Evolutionary conservation across 352 stramenopile species (phyloP).

Genomic region (Globisporangium canariense): DNA sequence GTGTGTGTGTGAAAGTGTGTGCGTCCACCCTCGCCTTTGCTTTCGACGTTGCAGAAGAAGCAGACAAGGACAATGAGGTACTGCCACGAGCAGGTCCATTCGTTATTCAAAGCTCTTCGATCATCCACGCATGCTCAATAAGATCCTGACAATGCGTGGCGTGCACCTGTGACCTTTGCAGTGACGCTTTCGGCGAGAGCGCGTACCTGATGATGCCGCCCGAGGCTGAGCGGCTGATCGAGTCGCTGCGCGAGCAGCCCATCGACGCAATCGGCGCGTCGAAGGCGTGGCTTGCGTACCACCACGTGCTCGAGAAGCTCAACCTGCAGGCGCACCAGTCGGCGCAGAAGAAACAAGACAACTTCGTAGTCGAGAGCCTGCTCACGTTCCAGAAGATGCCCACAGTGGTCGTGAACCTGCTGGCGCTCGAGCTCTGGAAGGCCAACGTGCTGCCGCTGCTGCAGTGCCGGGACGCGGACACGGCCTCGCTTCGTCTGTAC

Average conservation of each 20-base stretch:
- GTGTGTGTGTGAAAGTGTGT: background rate
- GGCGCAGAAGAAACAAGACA: conserved; percentile 86
- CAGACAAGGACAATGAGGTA: conserved; percentile 1
- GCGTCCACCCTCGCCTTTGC: background rate
- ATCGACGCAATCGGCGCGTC: conserved; percentile 57
- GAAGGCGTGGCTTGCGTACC: conserved; percentile 82
- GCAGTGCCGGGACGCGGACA: conserved; percentile 40
- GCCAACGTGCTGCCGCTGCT: conserved; percentile 67
- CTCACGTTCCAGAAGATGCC: conserved; percentile 91
- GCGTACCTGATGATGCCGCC: conserved; percentile 67
- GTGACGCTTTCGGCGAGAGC: conserved; percentile 6
- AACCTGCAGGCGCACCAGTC: conserved; percentile 93
- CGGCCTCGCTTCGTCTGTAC: conserved; percentile 86
- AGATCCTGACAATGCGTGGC: background rate
- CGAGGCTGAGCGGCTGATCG: conserved; percentile 86
- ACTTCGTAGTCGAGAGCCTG: conserved; percentile 92
- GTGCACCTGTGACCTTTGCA: background rate
- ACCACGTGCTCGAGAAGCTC: conserved; percentile 89
- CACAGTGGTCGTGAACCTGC: conserved; percentile 84
- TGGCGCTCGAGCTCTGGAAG: conserved; percentile 91
- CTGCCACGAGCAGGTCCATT: background rate
- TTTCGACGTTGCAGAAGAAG: background rate
- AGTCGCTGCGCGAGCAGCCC: conserved; percentile 56
- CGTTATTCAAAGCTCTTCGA: background rate
- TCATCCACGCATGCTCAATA: background rate